Evolutionary conservation across 306 rosid genomes (phyloP).

Genomic region (Acacia confusa): DNA sequence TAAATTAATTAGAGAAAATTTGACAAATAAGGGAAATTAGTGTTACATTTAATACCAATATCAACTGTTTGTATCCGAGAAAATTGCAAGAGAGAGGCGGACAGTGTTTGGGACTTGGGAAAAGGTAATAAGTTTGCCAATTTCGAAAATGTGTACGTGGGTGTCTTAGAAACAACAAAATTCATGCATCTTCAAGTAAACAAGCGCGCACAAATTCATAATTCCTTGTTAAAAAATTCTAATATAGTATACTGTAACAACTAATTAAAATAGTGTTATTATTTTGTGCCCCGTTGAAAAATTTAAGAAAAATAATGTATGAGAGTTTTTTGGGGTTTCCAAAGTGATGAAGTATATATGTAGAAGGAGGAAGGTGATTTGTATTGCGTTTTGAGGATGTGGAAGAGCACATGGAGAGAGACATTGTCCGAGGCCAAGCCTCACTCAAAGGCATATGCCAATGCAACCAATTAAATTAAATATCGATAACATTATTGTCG

Average conservation of each 20-base stretch:
- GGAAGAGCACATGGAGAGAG: slow-evolving; percentile 35
- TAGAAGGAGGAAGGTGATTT: not conserved
- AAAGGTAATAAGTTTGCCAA: slow-evolving; percentile 25
- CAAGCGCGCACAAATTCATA: not conserved
- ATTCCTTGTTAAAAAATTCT: not conserved
- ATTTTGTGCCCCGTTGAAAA: not conserved
- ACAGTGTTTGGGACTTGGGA: slow-evolving; percentile 22
- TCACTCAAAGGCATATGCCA: not conserved
- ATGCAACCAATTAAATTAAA: not conserved
- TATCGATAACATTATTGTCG: not conserved
- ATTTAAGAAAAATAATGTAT: not conserved
- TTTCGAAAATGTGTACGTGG: slow-evolving; percentile 45
- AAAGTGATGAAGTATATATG: not conserved
- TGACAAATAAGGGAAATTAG: too few relatives aligned
- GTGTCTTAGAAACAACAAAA: slow-evolving; percentile 34
- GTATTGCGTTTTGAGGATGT: not conserved
- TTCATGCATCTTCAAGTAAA: slow-evolving; percentile 66
- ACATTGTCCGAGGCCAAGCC: not conserved
- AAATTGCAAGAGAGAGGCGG: slow-evolving; percentile 17
- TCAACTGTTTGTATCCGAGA: slow-evolving; percentile 11
- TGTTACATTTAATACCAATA: too few relatives aligned
- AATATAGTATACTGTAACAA: too few relatives aligned
- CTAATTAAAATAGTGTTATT: not conserved
- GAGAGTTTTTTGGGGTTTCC: not conserved
- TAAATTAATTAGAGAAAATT: too few relatives aligned